Conservation (phyloP, 2,329 filamentous ascomycete genomes). For the Cordyceps pruinosa region DNA sequence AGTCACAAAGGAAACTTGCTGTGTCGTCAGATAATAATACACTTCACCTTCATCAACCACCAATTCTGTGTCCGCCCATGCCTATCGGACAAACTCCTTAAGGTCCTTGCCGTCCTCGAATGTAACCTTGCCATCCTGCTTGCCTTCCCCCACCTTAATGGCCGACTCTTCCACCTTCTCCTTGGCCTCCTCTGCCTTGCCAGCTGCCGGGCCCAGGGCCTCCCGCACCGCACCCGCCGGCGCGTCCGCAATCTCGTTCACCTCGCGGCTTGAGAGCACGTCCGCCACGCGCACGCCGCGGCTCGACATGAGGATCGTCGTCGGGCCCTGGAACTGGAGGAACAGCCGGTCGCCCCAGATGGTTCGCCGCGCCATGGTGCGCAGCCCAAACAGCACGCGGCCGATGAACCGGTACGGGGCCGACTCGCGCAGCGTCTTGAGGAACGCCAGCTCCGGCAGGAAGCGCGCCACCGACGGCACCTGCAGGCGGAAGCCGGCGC, state of each 20-base stretch:
- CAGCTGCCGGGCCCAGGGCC: constrained; percentile 41
- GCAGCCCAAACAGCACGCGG: constrained; percentile 57
- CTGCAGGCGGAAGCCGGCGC: constrained; percentile 69
- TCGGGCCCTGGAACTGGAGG: constrained; percentile 80
- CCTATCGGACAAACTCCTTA: constrained; percentile 46
- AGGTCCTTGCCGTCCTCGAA: constrained; percentile 55
- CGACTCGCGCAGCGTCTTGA: constrained; percentile 64
- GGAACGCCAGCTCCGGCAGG: constrained; percentile 65
- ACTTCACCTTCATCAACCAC: not conserved
- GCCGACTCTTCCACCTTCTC: constrained; percentile 22
- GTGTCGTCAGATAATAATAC: constrained; percentile 4
- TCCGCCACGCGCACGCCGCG: constrained; percentile 75
- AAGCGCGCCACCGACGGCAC: constrained; percentile 61
- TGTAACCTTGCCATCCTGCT: constrained; percentile 57
- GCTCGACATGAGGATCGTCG: constrained; percentile 80
- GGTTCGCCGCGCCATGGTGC: constrained; percentile 70
- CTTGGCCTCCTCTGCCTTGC: not conserved
- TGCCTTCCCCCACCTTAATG: constrained; percentile 50
- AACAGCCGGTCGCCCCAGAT: constrained; percentile 95
- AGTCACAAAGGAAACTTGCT: not conserved
- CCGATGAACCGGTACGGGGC: constrained; percentile 64
- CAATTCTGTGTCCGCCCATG: not conserved
- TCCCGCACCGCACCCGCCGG: constrained; percentile 64
- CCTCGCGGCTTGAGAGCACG: constrained; percentile 66
- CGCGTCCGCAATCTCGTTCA: constrained; percentile 84